These are phyloP conservation scores for Skeletonema grethae DNA, from an alignment of 108 stramenopile genomes.

Conservation along the genomic window DNA sequence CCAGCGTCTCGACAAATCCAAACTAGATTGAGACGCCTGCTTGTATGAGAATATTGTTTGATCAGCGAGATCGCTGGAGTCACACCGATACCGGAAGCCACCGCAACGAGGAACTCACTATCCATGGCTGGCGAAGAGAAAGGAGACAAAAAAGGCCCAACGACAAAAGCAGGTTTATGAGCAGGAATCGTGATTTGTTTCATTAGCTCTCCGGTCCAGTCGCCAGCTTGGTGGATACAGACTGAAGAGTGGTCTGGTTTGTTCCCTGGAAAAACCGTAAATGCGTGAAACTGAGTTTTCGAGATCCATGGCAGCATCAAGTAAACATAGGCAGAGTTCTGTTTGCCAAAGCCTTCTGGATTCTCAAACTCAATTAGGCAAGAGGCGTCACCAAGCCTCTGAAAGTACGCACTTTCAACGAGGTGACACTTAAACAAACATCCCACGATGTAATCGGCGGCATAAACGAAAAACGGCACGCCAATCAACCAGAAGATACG, in stretches of 20 bases:
- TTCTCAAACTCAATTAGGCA: conserved; percentile 41
- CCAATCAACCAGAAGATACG: conserved; percentile 30
- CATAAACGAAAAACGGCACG: conserved; percentile 18
- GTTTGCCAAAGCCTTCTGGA: conserved; percentile 42
- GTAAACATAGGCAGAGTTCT: conserved; percentile 42
- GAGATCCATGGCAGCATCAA: conserved; percentile 43
- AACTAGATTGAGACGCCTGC: conserved; percentile 36
- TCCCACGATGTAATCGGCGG: conserved; percentile 16
- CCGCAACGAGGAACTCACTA: conserved; percentile 35
- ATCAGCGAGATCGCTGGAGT: conserved; percentile 42
- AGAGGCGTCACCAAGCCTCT: conserved; percentile 28
- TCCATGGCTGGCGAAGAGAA: conserved; percentile 44
- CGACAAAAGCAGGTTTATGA: conserved; percentile 36
- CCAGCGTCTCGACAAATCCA: conserved; percentile 51
- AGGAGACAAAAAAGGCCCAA: conserved; percentile 44
- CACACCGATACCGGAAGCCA: conserved; percentile 48
- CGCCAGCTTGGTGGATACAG: conserved; percentile 38
- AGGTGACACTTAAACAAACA: conserved; percentile 16
- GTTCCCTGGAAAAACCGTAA: conserved; percentile 36
- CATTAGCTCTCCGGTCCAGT: conserved; percentile 45
- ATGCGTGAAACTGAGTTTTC: conserved; percentile 44
- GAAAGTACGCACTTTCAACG: conserved; percentile 24
- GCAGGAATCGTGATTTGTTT: conserved; percentile 29
- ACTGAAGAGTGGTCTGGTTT: conserved; percentile 33
- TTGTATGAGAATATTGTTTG: conserved; percentile 31